Conservation (phyloP, 441 rosid species). For the Dalechampia spathulata region DNA sequence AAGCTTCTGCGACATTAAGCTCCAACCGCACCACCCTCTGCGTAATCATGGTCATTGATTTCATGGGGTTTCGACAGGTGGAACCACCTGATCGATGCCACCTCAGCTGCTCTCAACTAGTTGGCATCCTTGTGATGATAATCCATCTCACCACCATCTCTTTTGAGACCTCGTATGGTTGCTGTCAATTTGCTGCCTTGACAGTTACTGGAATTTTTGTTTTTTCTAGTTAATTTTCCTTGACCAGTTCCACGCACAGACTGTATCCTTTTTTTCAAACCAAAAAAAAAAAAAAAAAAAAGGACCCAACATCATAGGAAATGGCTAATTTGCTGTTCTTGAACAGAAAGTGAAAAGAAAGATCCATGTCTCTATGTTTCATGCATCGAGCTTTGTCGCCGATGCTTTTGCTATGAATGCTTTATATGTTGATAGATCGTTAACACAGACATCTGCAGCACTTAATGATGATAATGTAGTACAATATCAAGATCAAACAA, state of each 20-base stretch:
- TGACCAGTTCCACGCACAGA: conserved; percentile 11
- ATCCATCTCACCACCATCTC: background rate
- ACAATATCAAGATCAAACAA: too few relatives aligned
- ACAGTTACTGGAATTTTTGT: conserved; percentile 2
- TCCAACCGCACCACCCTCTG: background rate
- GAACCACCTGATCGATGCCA: conserved; percentile 21
- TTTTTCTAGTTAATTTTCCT: too few relatives aligned
- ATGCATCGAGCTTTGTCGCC: too few relatives aligned
- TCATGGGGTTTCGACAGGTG: conserved; percentile 34
- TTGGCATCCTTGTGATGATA: background rate
- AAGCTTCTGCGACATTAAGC: too few relatives aligned
- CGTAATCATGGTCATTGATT: conserved; percentile 1
- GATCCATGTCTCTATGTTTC: too few relatives aligned
- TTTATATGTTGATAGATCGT: too few relatives aligned
- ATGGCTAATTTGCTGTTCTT: background rate
- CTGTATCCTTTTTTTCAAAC: too few relatives aligned
- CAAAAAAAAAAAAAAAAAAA: too few relatives aligned
- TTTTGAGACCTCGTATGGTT: conserved; percentile 31
- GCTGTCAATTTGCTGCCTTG: conserved; percentile 15
- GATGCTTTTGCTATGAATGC: too few relatives aligned
- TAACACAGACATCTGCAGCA: too few relatives aligned
- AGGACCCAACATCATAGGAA: background rate
- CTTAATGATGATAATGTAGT: too few relatives aligned
- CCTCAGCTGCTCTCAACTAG: background rate
- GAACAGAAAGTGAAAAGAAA: too few relatives aligned